phyloP scores from a whole-genome alignment of 139 green algal genomes.

The Picochlorum sp. region DNA sequence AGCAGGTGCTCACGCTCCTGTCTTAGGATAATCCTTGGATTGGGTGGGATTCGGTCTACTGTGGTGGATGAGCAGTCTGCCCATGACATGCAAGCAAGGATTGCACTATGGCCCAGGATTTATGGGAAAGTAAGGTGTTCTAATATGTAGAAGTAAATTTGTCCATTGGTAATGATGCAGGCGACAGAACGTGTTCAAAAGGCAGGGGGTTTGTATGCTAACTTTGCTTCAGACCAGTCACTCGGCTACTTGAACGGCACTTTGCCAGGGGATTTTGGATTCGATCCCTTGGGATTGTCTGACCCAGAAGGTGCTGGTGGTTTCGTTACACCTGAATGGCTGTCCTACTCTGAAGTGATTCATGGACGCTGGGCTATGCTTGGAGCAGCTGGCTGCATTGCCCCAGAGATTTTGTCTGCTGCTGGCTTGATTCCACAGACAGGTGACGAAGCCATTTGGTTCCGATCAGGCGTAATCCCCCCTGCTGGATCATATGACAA shows the following conservation, averaged over 20 bases:
- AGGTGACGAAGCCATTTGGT: constrained; percentile 66
- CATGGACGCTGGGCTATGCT: constrained; percentile 93
- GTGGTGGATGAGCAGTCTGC: too few relatives aligned
- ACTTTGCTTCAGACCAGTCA: constrained; percentile 57
- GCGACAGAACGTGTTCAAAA: constrained; percentile 67
- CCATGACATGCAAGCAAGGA: too few relatives aligned
- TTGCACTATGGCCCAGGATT: too few relatives aligned
- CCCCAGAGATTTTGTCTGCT: constrained; percentile 82
- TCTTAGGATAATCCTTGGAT: too few relatives aligned
- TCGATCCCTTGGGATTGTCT: constrained; percentile 87
- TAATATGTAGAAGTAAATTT: too few relatives aligned
- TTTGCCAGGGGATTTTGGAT: constrained; percentile 68
- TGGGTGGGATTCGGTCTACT: too few relatives aligned
- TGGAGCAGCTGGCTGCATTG: constrained; percentile 83
- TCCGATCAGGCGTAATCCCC: constrained; percentile 80
- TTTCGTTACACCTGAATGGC: constrained; percentile 89
- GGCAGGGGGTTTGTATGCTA: constrained; percentile 26
- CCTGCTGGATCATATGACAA: constrained; percentile 53
- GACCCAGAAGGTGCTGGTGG: constrained; percentile 84
- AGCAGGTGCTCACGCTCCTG: too few relatives aligned
- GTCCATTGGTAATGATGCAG: background rate
- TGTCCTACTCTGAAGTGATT: constrained; percentile 70
- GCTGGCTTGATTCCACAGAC: constrained; percentile 64
- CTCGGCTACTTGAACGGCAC: constrained; percentile 91
- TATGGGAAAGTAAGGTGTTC: too few relatives aligned